Evolutionary conservation across 176 grass and related monocot species (phyloP).

Genomic region (Ensete glaucum): DNA sequence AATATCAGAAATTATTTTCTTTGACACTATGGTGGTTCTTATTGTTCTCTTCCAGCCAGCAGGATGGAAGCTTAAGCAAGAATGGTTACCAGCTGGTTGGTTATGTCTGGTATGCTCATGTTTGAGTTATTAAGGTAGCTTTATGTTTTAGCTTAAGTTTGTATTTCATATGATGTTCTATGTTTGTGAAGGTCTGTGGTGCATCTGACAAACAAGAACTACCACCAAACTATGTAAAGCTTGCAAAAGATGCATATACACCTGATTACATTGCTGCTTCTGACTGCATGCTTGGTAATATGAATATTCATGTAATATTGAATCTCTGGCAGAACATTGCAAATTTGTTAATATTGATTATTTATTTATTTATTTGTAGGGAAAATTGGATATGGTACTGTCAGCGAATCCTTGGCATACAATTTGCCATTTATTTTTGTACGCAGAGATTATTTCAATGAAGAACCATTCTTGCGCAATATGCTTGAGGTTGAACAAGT

Average conservation of each 20-base stretch:
- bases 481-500: slow-evolving; percentile 82
- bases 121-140: neutral
- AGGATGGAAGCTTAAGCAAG: slow-evolving; percentile 88
- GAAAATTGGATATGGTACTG: slow-evolving; percentile 94
- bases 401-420: slow-evolving; percentile 92
- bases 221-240: slow-evolving; percentile 88
- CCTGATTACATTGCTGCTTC: slow-evolving; percentile 95
- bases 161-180: slow-evolving; percentile 11
- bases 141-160: neutral
- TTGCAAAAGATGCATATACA: slow-evolving; percentile 91
- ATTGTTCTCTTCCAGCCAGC: slow-evolving; percentile 47
- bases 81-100: slow-evolving; percentile 86
- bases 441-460: slow-evolving; percentile 97
- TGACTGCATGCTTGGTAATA: slow-evolving; percentile 93
- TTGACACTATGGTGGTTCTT: neutral
- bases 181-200: slow-evolving; percentile 74
- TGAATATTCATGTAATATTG: neutral
- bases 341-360: neutral
- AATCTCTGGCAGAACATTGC: neutral
- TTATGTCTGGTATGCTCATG: slow-evolving; percentile 78
- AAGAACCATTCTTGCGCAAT: slow-evolving; percentile 94
- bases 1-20: neutral
- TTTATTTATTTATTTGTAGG: slow-evolving; percentile 31
- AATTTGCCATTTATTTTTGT: slow-evolving; percentile 95
- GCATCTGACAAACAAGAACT: slow-evolving; percentile 78